Evolutionary conservation across 441 rosid genomes (phyloP), one percentile per base, ranked within the genome.

Genomic region (Populus hybrid): DNA sequence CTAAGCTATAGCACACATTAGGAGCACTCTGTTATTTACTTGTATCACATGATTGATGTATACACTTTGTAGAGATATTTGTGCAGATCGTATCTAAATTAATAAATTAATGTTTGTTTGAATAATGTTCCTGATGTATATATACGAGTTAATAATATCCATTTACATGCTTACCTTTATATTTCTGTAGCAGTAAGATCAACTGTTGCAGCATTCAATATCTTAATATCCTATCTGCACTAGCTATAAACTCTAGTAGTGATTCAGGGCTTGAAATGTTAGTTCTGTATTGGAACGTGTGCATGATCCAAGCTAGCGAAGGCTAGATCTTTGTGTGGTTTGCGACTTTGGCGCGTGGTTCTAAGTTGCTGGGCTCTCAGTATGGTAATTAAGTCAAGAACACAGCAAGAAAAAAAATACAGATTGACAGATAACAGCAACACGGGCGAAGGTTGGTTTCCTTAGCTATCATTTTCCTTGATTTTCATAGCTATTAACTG

Each of bases 51-150:
- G 18, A 30, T 66, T 24, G 12, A 12, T 1, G 24, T 24, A 5
- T 63, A 71, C 12, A 28, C 28, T n/a, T 24, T 76, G 70, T 80
- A 75, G 79, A 80, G 75, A 67, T 35, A 10, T n/a, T 75, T 71
- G 77, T 82, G 72, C 77, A 82, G 79, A 71, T 67, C 77, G 76
- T 73, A 42, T 34, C 23, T 36, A 38, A 8, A 67, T 65, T 23
- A n/a, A 46, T 1, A 18, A 5, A 68, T 40, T 20, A 24, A 9
- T 72, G 77, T 34, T 21, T 28, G 34, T 66, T 38, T 40, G 42
- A 82, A 42, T 73, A 40, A 67, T 71, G 5, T 61, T 21, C 28
- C 24, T 21, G 0, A n/a, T 40, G 20, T 46, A 46, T 11, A 46
- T 46, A 46, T 46, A 46, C 11, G 57, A 46, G 16, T 46, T 0